A percentile compares a stretch with the other conserved stretches of the same genome.
Evolutionary conservation across 1,284 basidiomycete genomes (phyloP).

Genomic region (Papiliotrema fonsecae): DNA sequence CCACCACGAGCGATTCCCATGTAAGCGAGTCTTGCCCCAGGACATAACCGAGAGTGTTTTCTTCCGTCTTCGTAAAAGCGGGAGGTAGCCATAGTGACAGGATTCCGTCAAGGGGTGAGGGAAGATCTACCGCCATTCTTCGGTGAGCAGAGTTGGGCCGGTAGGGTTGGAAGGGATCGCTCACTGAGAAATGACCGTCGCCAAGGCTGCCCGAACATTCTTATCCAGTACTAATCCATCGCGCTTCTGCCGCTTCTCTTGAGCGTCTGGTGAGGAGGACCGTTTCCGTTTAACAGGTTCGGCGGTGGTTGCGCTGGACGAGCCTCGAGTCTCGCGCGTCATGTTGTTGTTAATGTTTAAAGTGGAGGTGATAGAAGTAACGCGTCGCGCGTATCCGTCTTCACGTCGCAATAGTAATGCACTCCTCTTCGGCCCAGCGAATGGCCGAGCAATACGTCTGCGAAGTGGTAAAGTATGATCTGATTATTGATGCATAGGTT

Average conservation of each 20-base stretch:
- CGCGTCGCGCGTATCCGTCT: no score
- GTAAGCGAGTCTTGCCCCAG: conserved; percentile 31
- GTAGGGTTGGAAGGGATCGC: background rate
- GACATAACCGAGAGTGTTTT: conserved; percentile 39
- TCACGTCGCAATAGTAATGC: no score
- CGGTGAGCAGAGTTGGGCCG: background rate
- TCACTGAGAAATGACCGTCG: conserved; percentile 31
- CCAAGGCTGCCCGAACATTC: conserved; percentile 32
- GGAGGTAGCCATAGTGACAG: conserved; percentile 36
- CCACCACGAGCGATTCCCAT: conserved; percentile 36
- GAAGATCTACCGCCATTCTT: conserved; percentile 39
- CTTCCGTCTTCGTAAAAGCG: conserved; percentile 29
- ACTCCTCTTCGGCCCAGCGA: no score
- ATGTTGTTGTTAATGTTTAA: no score
- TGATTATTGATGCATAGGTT: no score
- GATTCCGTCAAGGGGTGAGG: conserved; percentile 33
- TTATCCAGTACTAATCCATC: conserved; percentile 14
- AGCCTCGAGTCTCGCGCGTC: conserved; percentile 14
- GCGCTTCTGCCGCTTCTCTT: conserved; percentile 1
- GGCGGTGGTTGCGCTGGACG: background rate
- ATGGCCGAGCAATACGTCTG: no score
- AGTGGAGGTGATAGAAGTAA: no score
- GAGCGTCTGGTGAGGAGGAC: conserved; percentile 8
- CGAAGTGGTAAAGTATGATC: no score
- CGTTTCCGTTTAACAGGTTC: conserved; percentile 22